Base-by-base conservation (phyloP, 2,329 filamentous ascomycete genomes). In the Nothophoma quercina region DNA sequence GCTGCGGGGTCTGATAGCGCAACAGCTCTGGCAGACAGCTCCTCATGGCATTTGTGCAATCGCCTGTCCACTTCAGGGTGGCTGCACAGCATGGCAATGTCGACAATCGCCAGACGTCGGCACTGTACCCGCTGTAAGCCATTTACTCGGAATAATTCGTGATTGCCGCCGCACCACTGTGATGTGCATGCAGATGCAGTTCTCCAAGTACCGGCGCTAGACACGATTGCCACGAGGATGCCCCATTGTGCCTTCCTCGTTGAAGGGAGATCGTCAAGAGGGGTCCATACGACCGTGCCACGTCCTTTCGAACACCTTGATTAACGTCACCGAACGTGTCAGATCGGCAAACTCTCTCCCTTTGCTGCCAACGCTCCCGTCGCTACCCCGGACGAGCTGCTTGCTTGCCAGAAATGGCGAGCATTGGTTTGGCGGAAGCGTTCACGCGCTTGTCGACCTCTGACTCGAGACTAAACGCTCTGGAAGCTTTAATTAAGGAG, bases 401-500 rank as follows among this genome's bases (percentile, higher is more conserved):
- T 41, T n/a, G 9, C 10, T 38, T 42, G 10, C 29, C 35, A 9
- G 15, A 16, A 33, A 54, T 55, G 51, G 30, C 33, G 25, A 50
- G n/a, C 30, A 26, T 9, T 25, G 25, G 18, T 30, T 18, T 55
- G 15, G 41, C 23, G 8, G 35, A 46, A 26, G 45, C 51, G 15
- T 72, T 72, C 43, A 49, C 51, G 29, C 43, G 32, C 19, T 40
- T 67, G 34, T 53, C 45, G 13, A 47, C 52, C 16, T 48, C 39
- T 35, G 49, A 57, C 53, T 51, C 57, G 34, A 61, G 65, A 30
- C 51, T 28, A 30, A 26, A 58, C 19, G 70, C 64, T 15, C 58
- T 75, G 16, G 53, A 55, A 7, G 61, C 60, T 23, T 57, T 75
- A 10, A 34, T 65, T 25, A 8, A 49, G 15, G 51, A 69, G 26